Evolutionary conservation across 495 filamentous ascomycete species (phyloP).

Genomic region (Penicillium nucicola): DNA sequence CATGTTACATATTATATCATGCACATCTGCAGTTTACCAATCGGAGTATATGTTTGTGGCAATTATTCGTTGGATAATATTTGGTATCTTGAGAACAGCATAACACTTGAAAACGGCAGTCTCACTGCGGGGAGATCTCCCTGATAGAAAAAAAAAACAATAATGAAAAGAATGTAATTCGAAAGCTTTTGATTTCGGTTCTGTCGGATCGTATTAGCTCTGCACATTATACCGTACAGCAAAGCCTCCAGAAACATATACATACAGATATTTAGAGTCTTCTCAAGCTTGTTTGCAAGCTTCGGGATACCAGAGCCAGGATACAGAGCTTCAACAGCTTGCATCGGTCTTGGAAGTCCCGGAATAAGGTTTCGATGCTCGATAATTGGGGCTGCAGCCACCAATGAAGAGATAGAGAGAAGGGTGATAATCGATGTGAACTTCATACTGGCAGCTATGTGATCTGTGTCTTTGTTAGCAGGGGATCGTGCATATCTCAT

Average conservation of each 20-base stretch:
- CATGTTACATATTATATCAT: conserved; percentile 3
- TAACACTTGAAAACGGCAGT: too few relatives aligned
- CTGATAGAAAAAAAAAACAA: too few relatives aligned
- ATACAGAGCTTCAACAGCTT: conserved; percentile 12
- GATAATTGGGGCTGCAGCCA: conserved; percentile 9
- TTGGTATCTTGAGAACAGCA: too few relatives aligned
- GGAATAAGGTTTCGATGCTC: conserved; percentile 11
- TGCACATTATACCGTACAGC: too few relatives aligned
- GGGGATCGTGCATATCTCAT: not conserved
- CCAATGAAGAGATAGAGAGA: conserved; percentile 8
- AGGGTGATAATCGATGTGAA: conserved; percentile 13
- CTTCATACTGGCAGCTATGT: conserved; percentile 7
- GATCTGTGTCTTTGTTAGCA: not conserved
- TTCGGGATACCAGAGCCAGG: conserved; percentile 15
- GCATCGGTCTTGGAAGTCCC: conserved; percentile 13
- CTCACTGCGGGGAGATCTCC: too few relatives aligned
- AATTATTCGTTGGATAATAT: too few relatives aligned
- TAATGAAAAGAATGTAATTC: too few relatives aligned
- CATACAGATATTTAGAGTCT: conserved; percentile 11
- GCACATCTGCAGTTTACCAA: too few relatives aligned
- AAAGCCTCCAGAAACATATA: not conserved
- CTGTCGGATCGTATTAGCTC: too few relatives aligned
- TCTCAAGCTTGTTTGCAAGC: conserved; percentile 11
- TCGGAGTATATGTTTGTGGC: too few relatives aligned
- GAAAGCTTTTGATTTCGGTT: too few relatives aligned